Evolutionary conservation across 768 basidiomycete species (phyloP), one percentile per base, ranked within the genome.

Genomic region (Tulasnella sp.): DNA sequence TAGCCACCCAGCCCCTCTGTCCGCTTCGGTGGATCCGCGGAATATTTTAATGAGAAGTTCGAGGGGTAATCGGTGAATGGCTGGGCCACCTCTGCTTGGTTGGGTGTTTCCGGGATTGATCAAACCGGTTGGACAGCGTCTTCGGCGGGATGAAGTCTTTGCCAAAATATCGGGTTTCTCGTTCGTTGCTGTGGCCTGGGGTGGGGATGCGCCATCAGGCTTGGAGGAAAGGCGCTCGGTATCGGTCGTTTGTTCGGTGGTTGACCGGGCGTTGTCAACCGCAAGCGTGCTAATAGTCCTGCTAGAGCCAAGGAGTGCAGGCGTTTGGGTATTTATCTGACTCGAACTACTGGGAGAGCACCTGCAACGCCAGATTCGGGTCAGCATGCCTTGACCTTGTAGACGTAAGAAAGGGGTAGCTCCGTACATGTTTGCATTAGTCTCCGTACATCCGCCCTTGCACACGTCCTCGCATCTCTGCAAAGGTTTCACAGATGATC

Each of bases 371-470:
- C 62, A 68, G 27, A 36, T 14, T 27, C 27, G 62, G 9, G 62
- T 68, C 31, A 68, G 62, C 62, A 68, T 5, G 62, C 18, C 27
- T 18, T 34, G 62, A 18, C 31, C 24, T 68, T 36, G 2, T 27
- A 68, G 62, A 68, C 62, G 62, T 68, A 68, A 68, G 62, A 68
- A 27, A 68, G 62, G 62, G 62, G 31, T 36, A 52, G n/a, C 34
- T 68, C 19, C 62, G 62, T 19, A 68, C 62, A 34, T 3, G 24
- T 34, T 36, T 18, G 62, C 24, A 31, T 18, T 14, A 16, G 12
- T 68, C 18, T 31, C 62, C 16, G 31, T 68, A 68, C 27, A 1
- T 68, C 62, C 34, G 8, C 27, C 62, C 62, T 16, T 68, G 5
- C 62, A 36, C 10, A 68, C 16, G 27, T 36, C 62, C 27, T 36